A percentile compares a stretch with the other conserved stretches of the same genome.
Conservation (phyloP, 768 basidiomycete genomes). For the Mycena pura region DNA sequence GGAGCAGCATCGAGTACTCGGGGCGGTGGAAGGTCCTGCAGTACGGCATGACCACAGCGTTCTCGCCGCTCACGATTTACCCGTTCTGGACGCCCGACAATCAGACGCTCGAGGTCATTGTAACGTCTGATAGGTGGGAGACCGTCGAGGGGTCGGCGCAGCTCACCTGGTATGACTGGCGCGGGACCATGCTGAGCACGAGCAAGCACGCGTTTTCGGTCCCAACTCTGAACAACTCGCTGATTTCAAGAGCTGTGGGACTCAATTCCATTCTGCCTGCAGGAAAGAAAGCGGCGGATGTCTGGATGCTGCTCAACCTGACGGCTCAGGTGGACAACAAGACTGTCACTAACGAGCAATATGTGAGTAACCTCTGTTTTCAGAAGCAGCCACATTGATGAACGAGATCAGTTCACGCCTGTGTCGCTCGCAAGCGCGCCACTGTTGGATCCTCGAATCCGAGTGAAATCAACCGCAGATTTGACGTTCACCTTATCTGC, state of each 20-base stretch:
- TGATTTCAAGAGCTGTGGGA: conserved; percentile 48
- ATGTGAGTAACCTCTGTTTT: conserved; percentile 41
- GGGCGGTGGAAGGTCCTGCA: conserved; percentile 67
- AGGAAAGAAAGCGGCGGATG: conserved; percentile 47
- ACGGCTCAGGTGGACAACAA: conserved; percentile 50
- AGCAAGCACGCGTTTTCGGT: conserved; percentile 47
- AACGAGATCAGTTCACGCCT: conserved; percentile 64
- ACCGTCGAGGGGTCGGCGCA: conserved; percentile 52
- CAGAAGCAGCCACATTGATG: conserved; percentile 2
- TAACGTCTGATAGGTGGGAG: conserved; percentile 60
- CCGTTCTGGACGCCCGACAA: conserved; percentile 63
- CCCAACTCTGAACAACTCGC: conserved; percentile 57
- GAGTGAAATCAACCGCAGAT: conserved; percentile 37
- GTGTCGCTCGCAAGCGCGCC: conserved; percentile 51
- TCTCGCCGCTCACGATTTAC: conserved; percentile 55
- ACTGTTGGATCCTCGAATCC: conserved; percentile 59
- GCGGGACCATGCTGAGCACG: conserved; percentile 46
- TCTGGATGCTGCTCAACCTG: conserved; percentile 59
- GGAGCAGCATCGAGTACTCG: conserved; percentile 62
- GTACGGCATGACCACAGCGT: conserved; percentile 53
- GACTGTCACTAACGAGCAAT: conserved; percentile 57
- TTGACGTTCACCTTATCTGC: conserved; percentile 60
- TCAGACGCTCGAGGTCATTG: conserved; percentile 53
- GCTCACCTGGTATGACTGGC: conserved; percentile 67
- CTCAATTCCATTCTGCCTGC: conserved; percentile 52